Evolutionary conservation across 2,329 filamentous ascomycete species (phyloP).

Genomic region (Ceratocystis smalleyi): DNA sequence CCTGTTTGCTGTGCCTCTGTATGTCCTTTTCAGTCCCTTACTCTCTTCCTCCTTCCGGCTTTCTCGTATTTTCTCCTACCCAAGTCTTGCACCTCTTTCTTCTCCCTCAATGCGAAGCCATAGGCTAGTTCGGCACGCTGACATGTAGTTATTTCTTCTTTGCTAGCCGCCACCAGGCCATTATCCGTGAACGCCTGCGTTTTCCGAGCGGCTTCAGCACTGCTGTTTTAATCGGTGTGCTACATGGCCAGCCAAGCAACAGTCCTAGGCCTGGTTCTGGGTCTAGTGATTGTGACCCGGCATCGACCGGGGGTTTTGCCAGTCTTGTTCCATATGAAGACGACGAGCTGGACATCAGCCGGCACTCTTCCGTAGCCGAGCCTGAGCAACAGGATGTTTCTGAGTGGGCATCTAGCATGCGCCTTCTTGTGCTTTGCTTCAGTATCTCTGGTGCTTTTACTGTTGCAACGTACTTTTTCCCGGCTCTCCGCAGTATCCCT

Average conservation of each 20-base stretch:
- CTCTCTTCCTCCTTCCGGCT: neutral
- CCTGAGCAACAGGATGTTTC: conserved; percentile 24
- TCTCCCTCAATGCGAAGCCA: neutral
- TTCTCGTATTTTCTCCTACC: no score
- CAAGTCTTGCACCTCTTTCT: neutral
- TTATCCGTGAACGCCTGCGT: conserved; percentile 78
- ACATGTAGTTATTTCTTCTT: neutral
- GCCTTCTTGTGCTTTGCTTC: conserved; percentile 42
- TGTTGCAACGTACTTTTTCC: conserved; percentile 76
- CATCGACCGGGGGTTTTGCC: conserved; percentile 26
- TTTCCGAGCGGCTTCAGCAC: conserved; percentile 95
- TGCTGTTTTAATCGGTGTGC: conserved; percentile 76
- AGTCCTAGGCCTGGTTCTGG: conserved; percentile 8
- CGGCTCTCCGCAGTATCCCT: conserved; percentile 69
- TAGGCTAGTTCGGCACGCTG: neutral
- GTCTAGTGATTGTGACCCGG: neutral
- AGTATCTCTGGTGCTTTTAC: conserved; percentile 51
- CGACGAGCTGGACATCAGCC: conserved; percentile 22
- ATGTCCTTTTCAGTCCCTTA: conserved; percentile 20
- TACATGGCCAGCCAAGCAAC: conserved; percentile 48
- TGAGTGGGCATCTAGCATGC: conserved; percentile 34
- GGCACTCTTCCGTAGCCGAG: conserved; percentile 19
- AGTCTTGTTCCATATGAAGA: conserved; percentile 26
- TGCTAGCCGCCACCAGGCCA: conserved; percentile 61
- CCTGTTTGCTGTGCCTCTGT: conserved; percentile 82